phyloP scores from a whole-genome alignment of 192 early-diverging fungal species.

The Coemansia sp. region DNA sequence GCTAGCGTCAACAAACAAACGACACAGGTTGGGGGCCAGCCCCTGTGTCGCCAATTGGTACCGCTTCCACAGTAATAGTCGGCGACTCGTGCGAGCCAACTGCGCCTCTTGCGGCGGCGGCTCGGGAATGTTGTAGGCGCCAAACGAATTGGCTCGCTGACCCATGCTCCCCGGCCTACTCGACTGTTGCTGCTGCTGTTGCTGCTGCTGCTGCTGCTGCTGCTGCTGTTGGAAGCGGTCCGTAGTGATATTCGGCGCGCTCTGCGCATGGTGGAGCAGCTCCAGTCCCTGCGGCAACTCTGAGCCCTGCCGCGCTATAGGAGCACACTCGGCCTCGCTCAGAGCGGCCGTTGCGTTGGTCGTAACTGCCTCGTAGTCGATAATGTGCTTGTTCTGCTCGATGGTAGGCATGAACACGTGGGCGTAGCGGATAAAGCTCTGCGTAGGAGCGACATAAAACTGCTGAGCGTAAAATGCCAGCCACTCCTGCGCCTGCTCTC shows the following conservation, averaged over 20 bases:
- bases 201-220: constrained; percentile 1
- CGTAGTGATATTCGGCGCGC: background rate
- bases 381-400: constrained; percentile 36
- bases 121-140: constrained; percentile 36
- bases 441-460: constrained; percentile 50
- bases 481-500: constrained; percentile 48
- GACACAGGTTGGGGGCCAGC: constrained; percentile 32
- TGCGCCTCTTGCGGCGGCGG: constrained; percentile 48
- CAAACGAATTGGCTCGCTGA: constrained; percentile 12
- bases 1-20: constrained; percentile 46
- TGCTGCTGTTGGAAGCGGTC: constrained; percentile 2
- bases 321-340: constrained; percentile 9
- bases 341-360: background rate
- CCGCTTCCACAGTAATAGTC: constrained; percentile 41
- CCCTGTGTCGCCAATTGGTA: constrained; percentile 26
- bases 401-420: constrained; percentile 38
- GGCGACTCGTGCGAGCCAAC: constrained; percentile 33
- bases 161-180: background rate
- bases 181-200: constrained; percentile 1
- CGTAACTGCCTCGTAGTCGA: constrained; percentile 43
- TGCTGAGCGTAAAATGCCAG: constrained; percentile 51
- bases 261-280: background rate
- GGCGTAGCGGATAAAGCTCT: constrained; percentile 35
- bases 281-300: background rate
- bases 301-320: no score